A percentile compares a stretch with the other conserved stretches of the same genome.
phyloP scores from a whole-genome alignment of 192 early-diverging fungal species.

The Cetraspora pellucida region DNA sequence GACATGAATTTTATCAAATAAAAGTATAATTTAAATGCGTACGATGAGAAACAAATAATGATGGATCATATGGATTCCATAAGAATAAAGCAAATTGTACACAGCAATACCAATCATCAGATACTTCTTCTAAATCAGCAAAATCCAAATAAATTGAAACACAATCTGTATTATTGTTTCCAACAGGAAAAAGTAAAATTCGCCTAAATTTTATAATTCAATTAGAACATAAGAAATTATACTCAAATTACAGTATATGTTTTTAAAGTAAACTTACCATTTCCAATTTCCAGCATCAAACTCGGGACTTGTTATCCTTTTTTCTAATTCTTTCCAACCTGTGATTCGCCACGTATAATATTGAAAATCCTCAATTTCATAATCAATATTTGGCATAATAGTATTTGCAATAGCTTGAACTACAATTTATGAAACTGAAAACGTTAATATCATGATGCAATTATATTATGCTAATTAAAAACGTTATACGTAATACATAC shows the following conservation, averaged over 20 bases:
- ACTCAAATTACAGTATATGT: not conserved
- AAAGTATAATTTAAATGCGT: too few relatives aligned
- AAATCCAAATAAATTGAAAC: slow-evolving; percentile 88
- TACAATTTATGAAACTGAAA: too few relatives aligned
- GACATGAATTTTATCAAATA: too few relatives aligned
- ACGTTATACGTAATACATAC: too few relatives aligned
- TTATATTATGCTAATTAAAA: too few relatives aligned
- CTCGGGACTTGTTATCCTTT: slow-evolving; percentile 50
- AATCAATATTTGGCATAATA: slow-evolving; percentile 40
- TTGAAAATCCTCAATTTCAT: slow-evolving; percentile 44
- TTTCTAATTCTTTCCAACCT: slow-evolving; percentile 45
- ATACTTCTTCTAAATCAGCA: slow-evolving; percentile 63
- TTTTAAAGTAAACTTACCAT: slow-evolving; percentile 45
- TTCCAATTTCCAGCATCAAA: slow-evolving; percentile 52
- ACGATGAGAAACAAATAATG: slow-evolving; percentile 52
- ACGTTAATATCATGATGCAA: too few relatives aligned
- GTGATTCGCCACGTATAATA: slow-evolving; percentile 45
- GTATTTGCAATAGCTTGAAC: slow-evolving; percentile 47
- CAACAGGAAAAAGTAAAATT: slow-evolving; percentile 86
- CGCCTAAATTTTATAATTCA: slow-evolving; percentile 57
- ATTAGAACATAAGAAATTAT: too few relatives aligned
- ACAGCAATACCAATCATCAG: slow-evolving; percentile 78
- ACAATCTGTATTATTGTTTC: slow-evolving; percentile 71
- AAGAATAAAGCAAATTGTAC: slow-evolving; percentile 79
- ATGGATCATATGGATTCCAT: slow-evolving; percentile 73